Percentiles rank a stretch among this genome's conserved stretches.
phyloP scores from a whole-genome alignment of 129 eudicot genomes.

The Ambrosia trifida region DNA sequence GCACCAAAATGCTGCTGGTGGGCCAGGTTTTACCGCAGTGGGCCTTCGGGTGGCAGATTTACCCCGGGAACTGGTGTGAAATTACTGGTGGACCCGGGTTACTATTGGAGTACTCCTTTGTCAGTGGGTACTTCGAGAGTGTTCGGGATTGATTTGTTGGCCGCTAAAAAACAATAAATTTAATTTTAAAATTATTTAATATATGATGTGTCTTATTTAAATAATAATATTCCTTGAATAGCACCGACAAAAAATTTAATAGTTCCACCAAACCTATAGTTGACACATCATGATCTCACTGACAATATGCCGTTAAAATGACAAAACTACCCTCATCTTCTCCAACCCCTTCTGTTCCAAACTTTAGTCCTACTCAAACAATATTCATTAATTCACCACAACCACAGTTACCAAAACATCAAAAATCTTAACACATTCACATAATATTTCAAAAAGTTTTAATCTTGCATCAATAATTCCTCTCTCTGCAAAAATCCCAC shows the following conservation, averaged over 20 bases:
- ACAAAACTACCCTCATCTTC: conserved; percentile 32
- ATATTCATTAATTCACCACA: conserved; percentile 15
- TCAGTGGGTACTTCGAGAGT: too few species aligned
- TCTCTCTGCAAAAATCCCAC: conserved; percentile 5
- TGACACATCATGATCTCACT: conserved; percentile 24
- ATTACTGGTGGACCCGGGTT: too few species aligned
- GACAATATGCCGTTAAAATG: background rate
- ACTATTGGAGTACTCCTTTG: too few species aligned
- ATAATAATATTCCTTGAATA: background rate
- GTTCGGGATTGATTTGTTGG: too few species aligned
- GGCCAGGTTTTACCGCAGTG: too few species aligned
- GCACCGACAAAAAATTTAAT: conserved; percentile 21
- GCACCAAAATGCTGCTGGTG: too few species aligned
- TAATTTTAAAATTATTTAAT: too few species aligned
- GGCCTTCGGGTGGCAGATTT: too few species aligned
- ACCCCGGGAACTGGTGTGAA: too few species aligned
- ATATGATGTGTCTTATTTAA: too few species aligned
- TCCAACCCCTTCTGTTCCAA: background rate
- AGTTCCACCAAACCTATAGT: conserved; percentile 33
- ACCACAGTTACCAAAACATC: conserved; percentile 25
- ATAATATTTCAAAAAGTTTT: background rate
- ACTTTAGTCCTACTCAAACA: conserved; percentile 19
- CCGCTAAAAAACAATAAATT: too few species aligned
- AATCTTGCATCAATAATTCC: conserved; percentile 12
- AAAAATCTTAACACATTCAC: conserved; percentile 2